These are phyloP conservation scores for Xylaria sp. DNA, from an alignment of 2,329 filamentous ascomycete species.

Conservation along the genomic window DNA sequence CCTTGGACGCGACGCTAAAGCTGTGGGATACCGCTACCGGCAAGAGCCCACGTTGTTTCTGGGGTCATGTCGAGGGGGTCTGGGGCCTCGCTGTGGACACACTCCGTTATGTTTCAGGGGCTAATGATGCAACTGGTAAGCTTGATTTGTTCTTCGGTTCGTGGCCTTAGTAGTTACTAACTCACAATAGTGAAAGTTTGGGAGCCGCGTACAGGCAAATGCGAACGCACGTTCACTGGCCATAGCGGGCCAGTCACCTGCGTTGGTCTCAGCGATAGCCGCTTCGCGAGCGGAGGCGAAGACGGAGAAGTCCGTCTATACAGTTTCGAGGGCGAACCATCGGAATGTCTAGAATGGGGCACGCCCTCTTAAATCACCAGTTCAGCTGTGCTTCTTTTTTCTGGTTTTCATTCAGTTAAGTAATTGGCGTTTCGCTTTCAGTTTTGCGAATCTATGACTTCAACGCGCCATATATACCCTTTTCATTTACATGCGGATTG, in stretches of 20 bases:
- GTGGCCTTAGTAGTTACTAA: slow-evolving; percentile 4
- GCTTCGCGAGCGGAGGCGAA: slow-evolving; percentile 90
- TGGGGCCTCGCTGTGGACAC: slow-evolving; percentile 93
- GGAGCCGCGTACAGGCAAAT: slow-evolving; percentile 90
- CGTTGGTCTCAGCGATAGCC: slow-evolving; percentile 85
- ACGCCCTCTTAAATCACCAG: slow-evolving; percentile 52
- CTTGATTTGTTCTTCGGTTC: background rate
- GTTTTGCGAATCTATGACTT: slow-evolving; percentile 11
- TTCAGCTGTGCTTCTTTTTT: slow-evolving; percentile 1
- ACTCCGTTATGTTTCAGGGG: slow-evolving; percentile 83
- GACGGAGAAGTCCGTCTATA: slow-evolving; percentile 90
- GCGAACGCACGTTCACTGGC: slow-evolving; percentile 89
- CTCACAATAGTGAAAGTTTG: slow-evolving; percentile 76
- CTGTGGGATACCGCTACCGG: slow-evolving; percentile 89
- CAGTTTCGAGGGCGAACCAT: slow-evolving; percentile 65
- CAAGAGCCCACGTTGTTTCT: slow-evolving; percentile 87
- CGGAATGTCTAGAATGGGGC: slow-evolving; percentile 53
- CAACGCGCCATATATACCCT: slow-evolving; percentile 25
- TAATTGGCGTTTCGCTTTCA: background rate
- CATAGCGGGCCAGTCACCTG: slow-evolving; percentile 93
- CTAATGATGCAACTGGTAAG: slow-evolving; percentile 77
- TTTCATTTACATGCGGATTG: slow-evolving; percentile 15
- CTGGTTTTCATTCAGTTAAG: background rate
- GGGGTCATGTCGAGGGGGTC: slow-evolving; percentile 94
- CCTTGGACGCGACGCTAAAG: slow-evolving; percentile 87